Evolutionary conservation across 805 yeast species (phyloP).

Genomic region (Monosporozyma aerobia): DNA sequence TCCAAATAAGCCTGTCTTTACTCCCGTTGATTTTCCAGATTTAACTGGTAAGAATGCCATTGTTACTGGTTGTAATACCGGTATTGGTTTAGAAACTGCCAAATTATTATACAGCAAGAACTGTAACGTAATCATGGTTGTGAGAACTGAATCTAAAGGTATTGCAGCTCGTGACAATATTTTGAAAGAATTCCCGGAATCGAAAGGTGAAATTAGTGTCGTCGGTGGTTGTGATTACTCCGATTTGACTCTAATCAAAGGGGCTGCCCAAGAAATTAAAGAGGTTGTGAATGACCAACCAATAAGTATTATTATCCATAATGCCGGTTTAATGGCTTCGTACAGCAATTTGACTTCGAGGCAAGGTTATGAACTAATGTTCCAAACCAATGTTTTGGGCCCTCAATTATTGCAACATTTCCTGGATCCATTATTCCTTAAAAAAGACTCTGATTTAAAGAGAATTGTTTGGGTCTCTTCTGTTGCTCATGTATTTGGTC

Average conservation of each 20-base stretch:
- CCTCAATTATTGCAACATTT: conserved; percentile 32
- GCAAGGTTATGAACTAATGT: conserved; percentile 32
- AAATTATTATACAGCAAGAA: conserved; percentile 26
- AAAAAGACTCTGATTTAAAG: conserved; percentile 24
- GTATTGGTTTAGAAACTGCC: conserved; percentile 28
- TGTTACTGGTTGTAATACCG: conserved; percentile 35
- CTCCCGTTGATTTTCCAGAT: conserved; percentile 31
- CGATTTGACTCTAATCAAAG: conserved; percentile 31
- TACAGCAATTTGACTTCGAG: conserved; percentile 20
- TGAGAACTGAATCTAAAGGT: conserved; percentile 31
- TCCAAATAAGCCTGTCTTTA: conserved; percentile 23
- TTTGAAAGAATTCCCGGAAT: conserved; percentile 18
- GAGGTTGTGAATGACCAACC: conserved; percentile 12
- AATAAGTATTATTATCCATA: conserved; percentile 29
- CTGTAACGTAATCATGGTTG: conserved; percentile 27
- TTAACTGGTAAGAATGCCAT: conserved; percentile 32
- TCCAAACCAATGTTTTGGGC: conserved; percentile 32
- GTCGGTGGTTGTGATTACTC: conserved; percentile 30
- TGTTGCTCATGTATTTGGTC: conserved; percentile 25
- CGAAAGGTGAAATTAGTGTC: conserved; percentile 19
- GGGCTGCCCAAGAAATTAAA: conserved; percentile 21
- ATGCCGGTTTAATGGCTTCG: conserved; percentile 32
- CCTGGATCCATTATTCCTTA: conserved; percentile 30
- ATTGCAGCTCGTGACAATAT: conserved; percentile 25
- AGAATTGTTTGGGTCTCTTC: conserved; percentile 36